Conservation (phyloP, 1,284 basidiomycete species). For the Ceratobasidium sp. region DNA sequence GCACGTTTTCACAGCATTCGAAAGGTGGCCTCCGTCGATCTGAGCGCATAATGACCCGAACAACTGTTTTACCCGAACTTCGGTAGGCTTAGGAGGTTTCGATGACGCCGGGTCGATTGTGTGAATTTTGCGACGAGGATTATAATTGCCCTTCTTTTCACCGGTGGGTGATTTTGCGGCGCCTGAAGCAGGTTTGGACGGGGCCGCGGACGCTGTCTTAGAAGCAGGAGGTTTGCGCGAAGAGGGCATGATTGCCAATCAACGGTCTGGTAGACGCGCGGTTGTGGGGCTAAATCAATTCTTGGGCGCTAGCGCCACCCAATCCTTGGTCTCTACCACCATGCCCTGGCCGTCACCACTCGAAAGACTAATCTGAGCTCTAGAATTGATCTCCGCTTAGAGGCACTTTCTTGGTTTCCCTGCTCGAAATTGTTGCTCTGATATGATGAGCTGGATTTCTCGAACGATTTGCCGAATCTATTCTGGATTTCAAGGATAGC, state of each 20-base stretch:
- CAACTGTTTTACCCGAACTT: constrained; percentile 76
- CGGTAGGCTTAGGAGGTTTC: constrained; percentile 68
- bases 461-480: no score
- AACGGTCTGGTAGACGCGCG: not conserved
- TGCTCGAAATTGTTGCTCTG: no score
- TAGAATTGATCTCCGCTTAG: no score
- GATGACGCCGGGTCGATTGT: constrained; percentile 50
- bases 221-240: constrained; percentile 16
- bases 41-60: constrained; percentile 86
- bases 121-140: constrained; percentile 41
- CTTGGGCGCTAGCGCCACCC: not conserved
- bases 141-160: constrained; percentile 39
- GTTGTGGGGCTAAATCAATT: not conserved
- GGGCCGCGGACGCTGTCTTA: not conserved
- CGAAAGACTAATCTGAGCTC: no score
- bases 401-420: no score
- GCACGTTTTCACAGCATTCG: constrained; percentile 87
- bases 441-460: no score
- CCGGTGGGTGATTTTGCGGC: not conserved
- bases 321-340: no score
- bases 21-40: constrained; percentile 84
- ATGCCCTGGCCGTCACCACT: no score
- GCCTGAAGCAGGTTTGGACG: not conserved
- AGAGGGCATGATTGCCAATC: constrained; percentile 10
- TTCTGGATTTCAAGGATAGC: no score